Base-by-base conservation (phyloP, 108 stramenopile species). In the Pseudonitzschia multistriata region DNA sequence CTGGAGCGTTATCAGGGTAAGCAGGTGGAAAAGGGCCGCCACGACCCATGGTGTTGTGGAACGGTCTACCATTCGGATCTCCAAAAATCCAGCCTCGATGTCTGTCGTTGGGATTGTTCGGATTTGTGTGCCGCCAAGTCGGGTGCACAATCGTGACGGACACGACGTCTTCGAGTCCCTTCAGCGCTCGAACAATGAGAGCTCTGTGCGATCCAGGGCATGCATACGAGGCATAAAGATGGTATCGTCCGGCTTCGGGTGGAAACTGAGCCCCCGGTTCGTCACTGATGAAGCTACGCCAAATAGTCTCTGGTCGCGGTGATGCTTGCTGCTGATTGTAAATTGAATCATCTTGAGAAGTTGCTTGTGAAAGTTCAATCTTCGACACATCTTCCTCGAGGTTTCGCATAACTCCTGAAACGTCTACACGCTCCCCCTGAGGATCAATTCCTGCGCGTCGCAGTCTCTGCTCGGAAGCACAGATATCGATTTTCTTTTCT, bases 61-160 rank as follows among this genome's bases (percentile, higher is more conserved):
- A 82, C 45, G 78, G 82, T 61, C 79, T 71, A 33, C 81, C 89
- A 57, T 77, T 36, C 7, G 83, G 78, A 39, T 83, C 74, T 5
- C 83, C 90, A 79, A 98, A 99, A 30, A 88, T 82, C 97, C 98
- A 99, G 24, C 98, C 98, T 31, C 71, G 78, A 72, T 99, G 98
- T 47, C 73, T 66, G 70, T 97, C 96, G 33, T 64, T 69, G 3
- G 84, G 76, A 65, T 90, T 82, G 14, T 84, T 71, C 1, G 86
- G 87, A 35, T 82, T 87, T 10, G 97, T 97, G 19, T 76, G 78
- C 31, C 85, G 85, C 93, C 94, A 95, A 0, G 85, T 84, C 1
- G 96, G 94, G 78, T 93, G 87, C 27, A 91, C 90, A 56, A 85
- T 68, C 0, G 93, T 93, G 35, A 93, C 80, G 29, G 83, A 85